A percentile compares a stretch with the other conserved stretches of the same genome.
phyloP scores from a whole-genome alignment of 371 early-diverging fungal genomes.

The Mucor velutinosus region DNA sequence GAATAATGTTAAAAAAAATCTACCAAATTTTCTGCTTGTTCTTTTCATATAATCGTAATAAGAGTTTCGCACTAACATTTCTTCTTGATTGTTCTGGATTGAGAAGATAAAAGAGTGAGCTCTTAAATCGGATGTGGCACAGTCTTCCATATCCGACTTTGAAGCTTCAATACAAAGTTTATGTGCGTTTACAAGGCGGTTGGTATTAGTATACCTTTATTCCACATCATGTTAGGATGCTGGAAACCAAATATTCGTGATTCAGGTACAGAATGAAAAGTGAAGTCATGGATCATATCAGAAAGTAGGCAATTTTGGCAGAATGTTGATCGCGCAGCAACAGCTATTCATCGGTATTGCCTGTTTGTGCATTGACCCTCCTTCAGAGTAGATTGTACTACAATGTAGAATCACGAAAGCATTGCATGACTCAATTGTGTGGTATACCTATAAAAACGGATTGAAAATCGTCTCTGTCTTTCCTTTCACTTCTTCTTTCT shows the following conservation, averaged over 20 bases:
- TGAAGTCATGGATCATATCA: not conserved
- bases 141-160: not conserved
- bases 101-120: not conserved
- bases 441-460: not conserved
- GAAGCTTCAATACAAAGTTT: not conserved
- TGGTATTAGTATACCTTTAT: not conserved
- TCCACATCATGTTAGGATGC: not conserved
- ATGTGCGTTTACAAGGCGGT: not conserved
- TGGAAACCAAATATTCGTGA: not conserved
- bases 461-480: not conserved
- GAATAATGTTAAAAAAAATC: too few relatives aligned
- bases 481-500: not conserved
- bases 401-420: not conserved
- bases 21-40: not conserved
- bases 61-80: not conserved
- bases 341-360: not conserved
- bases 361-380: not conserved
- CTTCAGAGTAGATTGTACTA: not conserved
- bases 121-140: not conserved
- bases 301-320: not conserved
- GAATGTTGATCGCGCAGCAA: not conserved
- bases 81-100: not conserved
- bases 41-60: not conserved
- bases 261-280: not conserved
- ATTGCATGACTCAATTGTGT: not conserved